Conservation (phyloP, 345 rosid species). For the Moricandia moricandioides region DNA sequence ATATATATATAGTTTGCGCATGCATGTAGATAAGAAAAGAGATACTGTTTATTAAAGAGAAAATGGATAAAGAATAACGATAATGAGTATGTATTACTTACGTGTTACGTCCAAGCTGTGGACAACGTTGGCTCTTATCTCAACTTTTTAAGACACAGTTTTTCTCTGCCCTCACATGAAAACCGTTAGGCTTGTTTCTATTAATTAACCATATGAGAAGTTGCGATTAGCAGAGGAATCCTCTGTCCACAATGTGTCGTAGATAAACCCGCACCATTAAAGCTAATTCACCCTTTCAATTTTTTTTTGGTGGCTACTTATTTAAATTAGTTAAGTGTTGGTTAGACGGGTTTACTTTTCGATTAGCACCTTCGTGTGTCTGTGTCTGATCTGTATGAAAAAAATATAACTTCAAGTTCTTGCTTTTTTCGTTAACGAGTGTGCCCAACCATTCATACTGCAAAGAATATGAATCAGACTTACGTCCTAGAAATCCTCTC, state of each 20-base stretch:
- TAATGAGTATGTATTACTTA: constrained; percentile 9
- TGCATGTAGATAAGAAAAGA: constrained; percentile 14
- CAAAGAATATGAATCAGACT: too few species aligned
- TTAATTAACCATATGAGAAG: not conserved
- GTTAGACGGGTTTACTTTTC: too few species aligned
- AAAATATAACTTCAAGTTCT: too few species aligned
- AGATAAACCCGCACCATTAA: too few species aligned
- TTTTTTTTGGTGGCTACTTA: too few species aligned
- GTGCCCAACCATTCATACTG: too few species aligned
- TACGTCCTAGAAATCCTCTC: too few species aligned
- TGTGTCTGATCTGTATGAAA: too few species aligned
- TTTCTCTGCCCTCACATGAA: not conserved
- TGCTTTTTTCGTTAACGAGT: too few species aligned
- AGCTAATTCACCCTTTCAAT: too few species aligned
- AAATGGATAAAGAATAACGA: constrained; percentile 15
- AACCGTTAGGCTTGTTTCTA: not conserved
- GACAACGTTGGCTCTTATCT: not conserved
- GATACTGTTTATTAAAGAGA: constrained; percentile 7
- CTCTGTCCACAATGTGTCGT: not conserved
- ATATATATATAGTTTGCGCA: not conserved
- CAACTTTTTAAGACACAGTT: not conserved
- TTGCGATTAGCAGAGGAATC: not conserved
- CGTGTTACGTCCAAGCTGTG: constrained; percentile 23
- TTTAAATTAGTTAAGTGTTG: too few species aligned
- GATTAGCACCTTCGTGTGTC: too few species aligned